A percentile compares a stretch with the other conserved stretches of the same genome.
These are phyloP conservation scores for Jimgerdemannia flammicorona DNA, from an alignment of 192 early-diverging fungal genomes.

Conservation along the genomic window DNA sequence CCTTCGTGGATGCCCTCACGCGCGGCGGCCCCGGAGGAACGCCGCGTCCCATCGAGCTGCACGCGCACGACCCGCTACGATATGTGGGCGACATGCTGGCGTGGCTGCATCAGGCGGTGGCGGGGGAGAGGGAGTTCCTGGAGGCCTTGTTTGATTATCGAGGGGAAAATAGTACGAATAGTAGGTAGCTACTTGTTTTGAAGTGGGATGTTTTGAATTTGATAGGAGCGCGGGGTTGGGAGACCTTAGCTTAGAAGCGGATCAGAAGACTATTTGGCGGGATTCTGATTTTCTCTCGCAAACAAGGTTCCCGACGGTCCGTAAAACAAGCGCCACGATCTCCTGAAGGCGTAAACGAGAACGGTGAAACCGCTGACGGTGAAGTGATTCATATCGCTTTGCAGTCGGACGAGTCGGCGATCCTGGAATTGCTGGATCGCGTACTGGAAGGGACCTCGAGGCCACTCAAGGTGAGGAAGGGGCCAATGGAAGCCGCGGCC, in stretches of 20 bases:
- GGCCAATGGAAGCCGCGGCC: neutral
- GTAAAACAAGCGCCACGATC: neutral
- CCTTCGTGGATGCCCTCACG: slow-evolving; percentile 73
- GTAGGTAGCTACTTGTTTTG: neutral
- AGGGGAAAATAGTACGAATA: slow-evolving; percentile 16
- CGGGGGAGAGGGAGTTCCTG: slow-evolving; percentile 84
- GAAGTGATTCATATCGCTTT: neutral
- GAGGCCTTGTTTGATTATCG: slow-evolving; percentile 45
- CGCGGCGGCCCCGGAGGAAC: slow-evolving; percentile 72
- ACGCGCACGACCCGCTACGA: slow-evolving; percentile 86
- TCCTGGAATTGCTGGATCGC: slow-evolving; percentile 54
- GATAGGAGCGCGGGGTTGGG: too few relatives aligned
- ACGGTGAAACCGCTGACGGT: neutral
- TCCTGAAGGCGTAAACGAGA: neutral
- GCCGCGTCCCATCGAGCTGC: slow-evolving; percentile 88
- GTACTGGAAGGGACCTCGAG: slow-evolving; percentile 69
- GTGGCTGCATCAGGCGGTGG: slow-evolving; percentile 92
- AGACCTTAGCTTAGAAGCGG: too few relatives aligned
- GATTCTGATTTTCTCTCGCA: neutral
- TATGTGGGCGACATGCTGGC: slow-evolving; percentile 97
- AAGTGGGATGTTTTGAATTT: too few relatives aligned
- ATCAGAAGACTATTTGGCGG: too few relatives aligned
- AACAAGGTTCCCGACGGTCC: neutral
- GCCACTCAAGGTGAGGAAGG: slow-evolving; percentile 61
- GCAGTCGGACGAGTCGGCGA: slow-evolving; percentile 11